Evolutionary conservation across 2,329 filamentous ascomycete species (phyloP).

Genomic region (Pseudofabraea citricarpa): DNA sequence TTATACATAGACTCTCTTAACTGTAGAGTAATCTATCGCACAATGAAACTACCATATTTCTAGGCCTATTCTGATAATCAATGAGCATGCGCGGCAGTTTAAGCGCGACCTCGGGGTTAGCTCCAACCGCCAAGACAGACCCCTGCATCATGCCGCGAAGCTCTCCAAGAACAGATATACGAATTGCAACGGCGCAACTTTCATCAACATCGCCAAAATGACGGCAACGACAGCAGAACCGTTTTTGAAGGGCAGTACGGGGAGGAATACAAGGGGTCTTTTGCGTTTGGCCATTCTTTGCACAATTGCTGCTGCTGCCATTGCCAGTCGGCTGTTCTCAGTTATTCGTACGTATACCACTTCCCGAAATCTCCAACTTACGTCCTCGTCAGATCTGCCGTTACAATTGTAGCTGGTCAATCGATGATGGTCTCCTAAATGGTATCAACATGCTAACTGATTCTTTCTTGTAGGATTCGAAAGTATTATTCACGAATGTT

Average conservation of each 20-base stretch:
- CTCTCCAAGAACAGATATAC: conserved; percentile 25
- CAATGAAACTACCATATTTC: no score
- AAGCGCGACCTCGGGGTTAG: no score
- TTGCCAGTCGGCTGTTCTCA: conserved; percentile 93
- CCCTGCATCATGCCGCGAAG: conserved; percentile 19
- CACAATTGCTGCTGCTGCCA: conserved; percentile 85
- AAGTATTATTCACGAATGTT: conserved; percentile 99
- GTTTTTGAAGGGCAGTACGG: conserved; percentile 72
- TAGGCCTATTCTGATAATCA: no score
- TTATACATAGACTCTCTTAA: no score
- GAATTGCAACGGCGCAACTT: conserved; percentile 16
- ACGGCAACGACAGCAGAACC: conserved; percentile 31
- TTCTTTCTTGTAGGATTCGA: conserved; percentile 72
- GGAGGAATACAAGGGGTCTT: conserved; percentile 76
- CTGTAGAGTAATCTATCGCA: no score
- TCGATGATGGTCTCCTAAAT: background rate
- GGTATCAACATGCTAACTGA: conserved; percentile 19
- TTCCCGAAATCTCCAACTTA: conserved; percentile 8
- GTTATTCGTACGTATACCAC: conserved; percentile 75
- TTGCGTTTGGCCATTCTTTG: conserved; percentile 85
- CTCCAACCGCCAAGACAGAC: conserved; percentile 6
- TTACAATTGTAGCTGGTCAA: background rate
- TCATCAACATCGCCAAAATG: conserved; percentile 30
- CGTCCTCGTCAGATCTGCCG: conserved; percentile 1
- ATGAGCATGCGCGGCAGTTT: no score